Evolutionary conservation across 129 eudicot species (phyloP).

Genomic region (Artemisia tridentata): DNA sequence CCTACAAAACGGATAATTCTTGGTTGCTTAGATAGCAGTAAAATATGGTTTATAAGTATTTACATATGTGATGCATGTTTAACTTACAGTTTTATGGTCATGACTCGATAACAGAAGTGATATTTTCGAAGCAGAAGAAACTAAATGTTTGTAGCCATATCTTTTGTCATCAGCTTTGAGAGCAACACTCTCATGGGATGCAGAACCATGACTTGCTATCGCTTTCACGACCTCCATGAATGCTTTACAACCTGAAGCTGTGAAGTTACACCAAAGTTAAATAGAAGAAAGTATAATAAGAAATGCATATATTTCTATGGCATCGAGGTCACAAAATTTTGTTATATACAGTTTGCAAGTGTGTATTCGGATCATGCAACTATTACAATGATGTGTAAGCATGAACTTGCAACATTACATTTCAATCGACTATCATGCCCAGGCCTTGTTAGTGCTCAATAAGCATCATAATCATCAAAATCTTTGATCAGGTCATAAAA

Average conservation of each 20-base stretch:
- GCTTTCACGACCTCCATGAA: slow-evolving; percentile 85
- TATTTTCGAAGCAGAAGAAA: slow-evolving; percentile 66
- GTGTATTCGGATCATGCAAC: not conserved
- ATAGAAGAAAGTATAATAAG: not conserved
- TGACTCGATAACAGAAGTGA: slow-evolving; percentile 40
- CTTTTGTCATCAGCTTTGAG: slow-evolving; percentile 72
- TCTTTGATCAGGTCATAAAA: no score
- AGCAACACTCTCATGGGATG: slow-evolving; percentile 49
- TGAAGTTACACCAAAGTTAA: slow-evolving; percentile 18
- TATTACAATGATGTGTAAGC: no score
- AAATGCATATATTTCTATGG: no score
- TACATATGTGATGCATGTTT: not conserved
- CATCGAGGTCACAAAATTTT: no score
- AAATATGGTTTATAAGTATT: not conserved
- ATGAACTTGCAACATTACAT: no score
- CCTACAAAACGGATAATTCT: slow-evolving; percentile 29
- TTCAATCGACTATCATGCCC: not conserved
- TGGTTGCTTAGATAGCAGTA: not conserved
- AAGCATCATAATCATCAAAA: not conserved
- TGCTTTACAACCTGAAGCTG: slow-evolving; percentile 50
- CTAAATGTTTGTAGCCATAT: slow-evolving; percentile 59
- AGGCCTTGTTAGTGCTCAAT: not conserved
- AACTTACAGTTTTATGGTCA: slow-evolving; percentile 56
- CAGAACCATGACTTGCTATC: slow-evolving; percentile 52
- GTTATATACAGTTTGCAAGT: not conserved